Evolutionary conservation across 2,329 filamentous ascomycete genomes (phyloP).

Genomic region (Mollisiaceae sp.): DNA sequence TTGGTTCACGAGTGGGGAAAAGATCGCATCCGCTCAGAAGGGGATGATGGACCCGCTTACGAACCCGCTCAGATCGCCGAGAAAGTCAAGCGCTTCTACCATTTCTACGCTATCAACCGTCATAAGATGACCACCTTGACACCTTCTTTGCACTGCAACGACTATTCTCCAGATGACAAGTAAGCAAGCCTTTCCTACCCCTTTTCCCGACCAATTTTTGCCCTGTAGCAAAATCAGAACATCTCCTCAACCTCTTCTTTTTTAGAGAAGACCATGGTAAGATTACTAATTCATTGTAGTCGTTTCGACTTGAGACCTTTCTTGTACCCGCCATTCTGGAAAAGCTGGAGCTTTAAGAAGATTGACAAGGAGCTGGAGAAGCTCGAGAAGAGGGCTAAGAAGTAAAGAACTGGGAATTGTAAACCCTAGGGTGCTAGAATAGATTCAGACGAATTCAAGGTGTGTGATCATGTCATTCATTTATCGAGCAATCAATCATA

Average conservation of each 20-base stretch:
- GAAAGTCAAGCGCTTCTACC: slow-evolving; percentile 53
- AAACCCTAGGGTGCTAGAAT: too few species aligned
- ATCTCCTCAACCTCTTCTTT: too few species aligned
- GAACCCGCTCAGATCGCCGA: slow-evolving; percentile 51
- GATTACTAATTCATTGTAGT: background rate
- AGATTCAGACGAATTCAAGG: too few species aligned
- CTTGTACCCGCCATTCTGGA: slow-evolving; percentile 6
- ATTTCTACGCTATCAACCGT: slow-evolving; percentile 60
- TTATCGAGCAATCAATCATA: too few species aligned
- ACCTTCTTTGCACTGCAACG: slow-evolving; percentile 41
- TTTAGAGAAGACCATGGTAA: too few species aligned
- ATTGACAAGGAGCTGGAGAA: slow-evolving; percentile 2
- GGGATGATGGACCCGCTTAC: slow-evolving; percentile 21
- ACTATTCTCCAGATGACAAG: slow-evolving; percentile 62
- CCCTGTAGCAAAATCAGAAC: too few species aligned
- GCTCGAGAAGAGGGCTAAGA: background rate
- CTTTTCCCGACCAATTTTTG: too few species aligned
- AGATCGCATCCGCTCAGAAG: slow-evolving; percentile 22
- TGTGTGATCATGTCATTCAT: too few species aligned
- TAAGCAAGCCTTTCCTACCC: too few species aligned
- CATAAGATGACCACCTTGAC: slow-evolving; percentile 53
- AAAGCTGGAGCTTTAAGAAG: background rate
- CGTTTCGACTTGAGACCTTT: slow-evolving; percentile 51
- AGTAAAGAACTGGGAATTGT: background rate
- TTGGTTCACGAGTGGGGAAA: slow-evolving; percentile 53